Base-by-base conservation (phyloP, 176 grass and related monocot genomes). In the Panicum miliaceum region DNA sequence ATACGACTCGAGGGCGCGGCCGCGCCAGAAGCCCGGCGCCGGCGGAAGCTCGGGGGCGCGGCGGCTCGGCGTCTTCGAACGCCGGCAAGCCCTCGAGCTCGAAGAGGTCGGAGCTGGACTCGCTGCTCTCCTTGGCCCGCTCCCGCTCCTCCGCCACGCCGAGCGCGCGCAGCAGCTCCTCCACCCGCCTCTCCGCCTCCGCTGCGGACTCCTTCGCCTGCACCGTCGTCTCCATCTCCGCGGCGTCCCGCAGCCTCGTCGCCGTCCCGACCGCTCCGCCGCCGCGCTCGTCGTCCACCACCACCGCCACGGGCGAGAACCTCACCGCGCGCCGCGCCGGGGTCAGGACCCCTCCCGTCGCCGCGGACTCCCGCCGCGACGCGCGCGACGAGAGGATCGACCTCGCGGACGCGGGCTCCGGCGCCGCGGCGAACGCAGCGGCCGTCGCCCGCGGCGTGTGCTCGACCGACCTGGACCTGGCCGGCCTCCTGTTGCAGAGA, bases 61-160 rank as follows among this genome's bases (percentile, higher is more conserved):
- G 38, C 66, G 71, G 11, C 38, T 51, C 79, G 79, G 47, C 4
- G 59, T 18, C 40, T 15, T 68, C 23, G 26, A 86, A 40, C 47
- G 66, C 67, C 4, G 59, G n/a, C 48, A 90, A 59, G 77, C 46
- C 84, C 15, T 95, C 88, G 36, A 94, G 81, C 87, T 94, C 95
- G 78, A 94, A 97, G 47, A 98, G 73, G 67, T 98, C 93, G 7
- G 93, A 98, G 82, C 93, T 94, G 84, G 84, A 91, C 26, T 91
- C 89, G 84, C 92, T 91, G 81, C 84, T 91, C 61, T 90, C 85
- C 65, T 89, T 94, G 53, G 88, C 84, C 79, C 80, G 80, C 35
- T 87, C 84, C 81, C 23, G 79, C 83, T 80, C 88, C 57, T 92
- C 94, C 63, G 74, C 77, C 36, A 74, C 83, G 67, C 80, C 80